Conservation (phyloP, 805 yeast species). For the Kockiozyma suomiensis region DNA sequence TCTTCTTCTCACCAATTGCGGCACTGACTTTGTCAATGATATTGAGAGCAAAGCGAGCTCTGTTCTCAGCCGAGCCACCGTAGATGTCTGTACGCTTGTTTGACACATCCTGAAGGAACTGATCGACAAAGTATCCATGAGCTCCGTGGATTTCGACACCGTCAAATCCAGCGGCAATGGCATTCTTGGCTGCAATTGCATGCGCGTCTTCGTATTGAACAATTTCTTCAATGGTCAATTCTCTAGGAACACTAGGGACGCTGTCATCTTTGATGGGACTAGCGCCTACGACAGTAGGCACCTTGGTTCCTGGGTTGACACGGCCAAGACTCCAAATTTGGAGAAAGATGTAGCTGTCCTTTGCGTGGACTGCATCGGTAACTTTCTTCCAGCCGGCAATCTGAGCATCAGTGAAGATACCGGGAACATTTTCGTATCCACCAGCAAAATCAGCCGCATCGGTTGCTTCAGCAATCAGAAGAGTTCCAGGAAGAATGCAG, state of each 20-base stretch:
- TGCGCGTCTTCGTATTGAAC: slow-evolving; percentile 49
- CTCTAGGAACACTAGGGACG: background rate
- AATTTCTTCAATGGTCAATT: slow-evolving; percentile 48
- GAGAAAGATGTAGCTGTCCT: slow-evolving; percentile 45
- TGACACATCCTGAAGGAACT: slow-evolving; percentile 51
- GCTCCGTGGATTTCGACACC: slow-evolving; percentile 69
- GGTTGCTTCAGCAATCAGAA: slow-evolving; percentile 64
- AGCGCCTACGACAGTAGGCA: slow-evolving; percentile 45
- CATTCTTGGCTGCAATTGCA: slow-evolving; percentile 55
- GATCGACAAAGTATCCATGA: slow-evolving; percentile 58
- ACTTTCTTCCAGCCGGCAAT: slow-evolving; percentile 76
- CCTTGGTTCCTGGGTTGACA: slow-evolving; percentile 39
- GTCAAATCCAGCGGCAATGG: slow-evolving; percentile 59
- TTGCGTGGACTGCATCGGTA: slow-evolving; percentile 51
- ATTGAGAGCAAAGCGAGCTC: slow-evolving; percentile 56
- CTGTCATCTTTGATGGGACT: slow-evolving; percentile 29
- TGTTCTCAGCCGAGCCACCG: slow-evolving; percentile 65
- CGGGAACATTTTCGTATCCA: slow-evolving; percentile 45
- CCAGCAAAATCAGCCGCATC: slow-evolving; percentile 49
- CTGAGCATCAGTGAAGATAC: slow-evolving; percentile 72
- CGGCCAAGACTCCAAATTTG: slow-evolving; percentile 57
- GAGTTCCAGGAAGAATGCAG: slow-evolving; percentile 56
- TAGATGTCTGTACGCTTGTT: slow-evolving; percentile 62
- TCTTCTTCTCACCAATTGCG: slow-evolving; percentile 53
- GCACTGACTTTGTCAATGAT: slow-evolving; percentile 55